Evolutionary conservation across 495 filamentous ascomycete genomes (phyloP), one percentile per base, ranked within the genome.

Genomic region (Amphirosellinia nigrospora): DNA sequence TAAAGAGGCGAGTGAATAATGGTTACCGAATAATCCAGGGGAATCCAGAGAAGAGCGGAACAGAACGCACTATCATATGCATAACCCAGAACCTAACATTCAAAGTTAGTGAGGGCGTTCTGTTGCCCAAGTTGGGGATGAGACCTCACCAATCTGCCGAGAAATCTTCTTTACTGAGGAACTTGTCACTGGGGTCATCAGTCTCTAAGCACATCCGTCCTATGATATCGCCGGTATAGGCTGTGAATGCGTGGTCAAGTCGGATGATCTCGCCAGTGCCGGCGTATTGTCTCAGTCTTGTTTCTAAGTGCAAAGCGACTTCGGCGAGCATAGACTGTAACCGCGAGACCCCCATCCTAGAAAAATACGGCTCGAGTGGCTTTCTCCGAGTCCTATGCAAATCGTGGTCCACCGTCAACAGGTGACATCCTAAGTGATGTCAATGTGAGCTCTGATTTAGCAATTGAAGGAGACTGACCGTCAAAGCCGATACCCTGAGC

Each of bases 201-300:
- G 39, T 30, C 2, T 53, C 63, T 19, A 65, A 28, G 28, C 63
- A 65, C 45, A 65, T 65, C 50, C 63, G 45, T 30, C 63, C 32
- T 13, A 79, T 73, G 15, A 75, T 66, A 56, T 76, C 73, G 0
- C 73, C 77, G 5, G 73, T 41, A 56, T 71, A 74, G 6, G 78
- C 77, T n/a, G 69, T 61, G 50, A 74, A 73, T n/a, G 73, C 77
- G 64, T 77, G 75, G 21, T 79, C 78, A 2, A 79, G 66, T 9
- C 78, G 72, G 23, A 79, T 32, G 0, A 75, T 68, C 16, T 50
- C 53, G 39, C 46, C 30, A n/a, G 72, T 74, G 11, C 69, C 73
- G 5, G 63, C 34, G 19, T 39, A 53, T 50, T 50, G 41, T n/a
- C 63, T 65, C 19, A 65, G 41, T 8, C 63, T 32, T 5, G 63